Conservation (phyloP, 495 filamentous ascomycete genomes). For the Neurospora sp. region DNA sequence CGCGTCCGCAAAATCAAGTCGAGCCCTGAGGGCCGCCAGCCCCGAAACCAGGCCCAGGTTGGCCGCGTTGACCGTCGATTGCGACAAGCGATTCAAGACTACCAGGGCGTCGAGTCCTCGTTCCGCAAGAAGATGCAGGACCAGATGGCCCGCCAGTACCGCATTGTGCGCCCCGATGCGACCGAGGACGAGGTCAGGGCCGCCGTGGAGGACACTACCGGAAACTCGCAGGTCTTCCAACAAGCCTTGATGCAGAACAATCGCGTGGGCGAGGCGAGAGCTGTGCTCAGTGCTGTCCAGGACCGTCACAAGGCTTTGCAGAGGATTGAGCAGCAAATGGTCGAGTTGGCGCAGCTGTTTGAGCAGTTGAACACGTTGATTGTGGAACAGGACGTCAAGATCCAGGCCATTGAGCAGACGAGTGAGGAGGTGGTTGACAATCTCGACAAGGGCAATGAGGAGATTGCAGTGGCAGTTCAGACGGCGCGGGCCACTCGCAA, state of each 20-base stretch:
- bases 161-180: slow-evolving; percentile 79
- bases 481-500: slow-evolving; percentile 70
- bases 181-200: slow-evolving; percentile 68
- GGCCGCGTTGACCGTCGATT: slow-evolving; percentile 67
- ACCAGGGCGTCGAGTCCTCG: slow-evolving; percentile 63
- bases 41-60: slow-evolving; percentile 66
- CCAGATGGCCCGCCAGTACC: slow-evolving; percentile 78
- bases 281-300: slow-evolving; percentile 63
- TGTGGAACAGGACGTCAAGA: slow-evolving; percentile 66
- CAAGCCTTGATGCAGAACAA: slow-evolving; percentile 67
- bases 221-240: slow-evolving; percentile 63
- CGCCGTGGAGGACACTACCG: slow-evolving; percentile 59
- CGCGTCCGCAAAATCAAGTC: slow-evolving; percentile 71
- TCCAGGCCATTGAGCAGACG: slow-evolving; percentile 70
- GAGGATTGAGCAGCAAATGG: slow-evolving; percentile 81
- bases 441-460: slow-evolving; percentile 66
- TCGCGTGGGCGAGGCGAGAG: slow-evolving; percentile 69
- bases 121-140: slow-evolving; percentile 69
- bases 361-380: slow-evolving; percentile 53
- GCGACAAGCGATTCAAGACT: slow-evolving; percentile 65
- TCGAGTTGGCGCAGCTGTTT: slow-evolving; percentile 79
- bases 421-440: slow-evolving; percentile 70
- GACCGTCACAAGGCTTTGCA: slow-evolving; percentile 81
- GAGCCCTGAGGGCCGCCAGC: slow-evolving; percentile 59
- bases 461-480: slow-evolving; percentile 65